A percentile compares a stretch with the other conserved stretches of the same genome.
Conservation (phyloP, 1,139 yeast species). For the Yamadazyma diddensiae region DNA sequence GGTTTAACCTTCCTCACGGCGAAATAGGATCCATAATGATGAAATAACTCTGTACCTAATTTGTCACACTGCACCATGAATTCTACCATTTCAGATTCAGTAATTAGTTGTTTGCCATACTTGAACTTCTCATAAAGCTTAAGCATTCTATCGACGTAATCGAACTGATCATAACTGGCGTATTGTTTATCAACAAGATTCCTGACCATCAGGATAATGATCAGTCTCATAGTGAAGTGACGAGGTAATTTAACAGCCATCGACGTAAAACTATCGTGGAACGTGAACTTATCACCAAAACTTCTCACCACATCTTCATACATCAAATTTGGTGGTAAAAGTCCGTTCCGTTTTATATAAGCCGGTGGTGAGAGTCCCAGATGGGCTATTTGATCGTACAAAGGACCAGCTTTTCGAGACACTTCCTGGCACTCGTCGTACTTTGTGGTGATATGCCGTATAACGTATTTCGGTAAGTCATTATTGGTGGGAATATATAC, state of each 20-base stretch:
- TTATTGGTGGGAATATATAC: conserved; percentile 64
- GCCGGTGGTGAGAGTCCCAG: conserved; percentile 59
- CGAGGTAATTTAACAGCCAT: conserved; percentile 33
- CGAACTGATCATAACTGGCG: conserved; percentile 9
- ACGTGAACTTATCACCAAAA: conserved; percentile 51
- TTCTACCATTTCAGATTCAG: conserved; percentile 56
- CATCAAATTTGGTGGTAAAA: conserved; percentile 54
- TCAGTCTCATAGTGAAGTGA: conserved; percentile 47
- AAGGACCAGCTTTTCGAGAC: conserved; percentile 50
- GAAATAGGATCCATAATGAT: conserved; percentile 14
- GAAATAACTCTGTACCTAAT: conserved; percentile 13
- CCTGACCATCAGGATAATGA: conserved; percentile 16
- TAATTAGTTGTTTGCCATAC: conserved; percentile 62
- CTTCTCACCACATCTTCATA: conserved; percentile 64
- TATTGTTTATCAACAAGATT: conserved; percentile 12
- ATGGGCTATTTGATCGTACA: conserved; percentile 48
- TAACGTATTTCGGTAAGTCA: conserved; percentile 57
- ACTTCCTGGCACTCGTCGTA: conserved; percentile 47
- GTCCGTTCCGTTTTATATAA: conserved; percentile 28
- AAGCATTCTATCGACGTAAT: conserved; percentile 35
- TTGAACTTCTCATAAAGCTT: conserved; percentile 66
- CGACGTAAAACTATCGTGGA: conserved; percentile 38
- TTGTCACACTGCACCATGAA: conserved; percentile 47
- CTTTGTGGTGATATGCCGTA: conserved; percentile 35
- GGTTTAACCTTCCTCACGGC: conserved; percentile 10